Conservation (phyloP, 768 basidiomycete genomes). For the Dictyophora rubrovolvata region DNA sequence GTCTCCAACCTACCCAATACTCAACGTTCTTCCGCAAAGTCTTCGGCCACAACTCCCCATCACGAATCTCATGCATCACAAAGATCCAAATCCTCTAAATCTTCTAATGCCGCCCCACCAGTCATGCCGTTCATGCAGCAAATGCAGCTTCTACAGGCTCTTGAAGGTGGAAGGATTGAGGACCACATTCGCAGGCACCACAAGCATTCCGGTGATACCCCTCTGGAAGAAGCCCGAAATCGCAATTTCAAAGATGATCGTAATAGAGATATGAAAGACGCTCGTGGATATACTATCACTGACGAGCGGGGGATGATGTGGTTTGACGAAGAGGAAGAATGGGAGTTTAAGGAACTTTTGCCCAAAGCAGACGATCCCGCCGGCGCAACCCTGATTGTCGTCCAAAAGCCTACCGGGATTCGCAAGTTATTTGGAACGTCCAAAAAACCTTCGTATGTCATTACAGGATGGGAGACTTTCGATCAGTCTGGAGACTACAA, state of each 20-base stretch:
- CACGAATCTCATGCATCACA: neutral
- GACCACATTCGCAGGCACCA: conserved; percentile 5
- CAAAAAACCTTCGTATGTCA: neutral
- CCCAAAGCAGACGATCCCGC: neutral
- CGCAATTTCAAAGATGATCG: neutral
- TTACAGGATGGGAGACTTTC: neutral
- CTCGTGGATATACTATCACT: conserved; percentile 3
- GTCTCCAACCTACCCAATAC: neutral
- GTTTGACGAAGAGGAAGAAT: conserved; percentile 10
- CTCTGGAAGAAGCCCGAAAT: neutral
- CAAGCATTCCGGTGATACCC: neutral
- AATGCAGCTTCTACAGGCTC: conserved; percentile 6
- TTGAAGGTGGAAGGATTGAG: conserved; percentile 7
- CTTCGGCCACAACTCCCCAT: neutral
- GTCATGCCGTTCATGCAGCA: conserved; percentile 8
- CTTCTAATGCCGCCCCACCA: neutral
- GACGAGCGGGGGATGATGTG: conserved; percentile 8
- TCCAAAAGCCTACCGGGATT: neutral
- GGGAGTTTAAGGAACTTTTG: conserved; percentile 6
- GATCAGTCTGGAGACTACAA: neutral
- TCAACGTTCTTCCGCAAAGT: neutral
- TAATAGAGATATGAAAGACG: neutral
- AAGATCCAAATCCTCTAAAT: neutral
- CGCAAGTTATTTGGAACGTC: neutral
- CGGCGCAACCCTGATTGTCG: neutral